These are phyloP conservation scores for Vitis cinerea DNA, from an alignment of 164 flowering plant species.

Conservation along the genomic window DNA sequence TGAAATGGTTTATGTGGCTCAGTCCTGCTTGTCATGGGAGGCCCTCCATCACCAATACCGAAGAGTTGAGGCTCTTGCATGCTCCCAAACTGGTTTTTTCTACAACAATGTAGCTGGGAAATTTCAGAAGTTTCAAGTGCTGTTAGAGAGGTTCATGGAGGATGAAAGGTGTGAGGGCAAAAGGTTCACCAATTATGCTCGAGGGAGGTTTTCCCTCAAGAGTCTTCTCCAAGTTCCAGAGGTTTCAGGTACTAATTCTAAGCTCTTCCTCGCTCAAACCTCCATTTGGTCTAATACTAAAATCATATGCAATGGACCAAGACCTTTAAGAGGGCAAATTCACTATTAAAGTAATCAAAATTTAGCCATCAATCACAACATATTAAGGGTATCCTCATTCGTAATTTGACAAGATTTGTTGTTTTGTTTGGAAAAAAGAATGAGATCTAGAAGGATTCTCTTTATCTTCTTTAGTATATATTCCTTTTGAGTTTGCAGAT, in stretches of 20 bases:
- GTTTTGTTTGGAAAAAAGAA: too few species aligned
- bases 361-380: too few species aligned
- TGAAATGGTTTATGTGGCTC: constrained; percentile 59
- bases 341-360: too few species aligned
- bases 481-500: not conserved
- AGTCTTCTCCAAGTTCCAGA: constrained; percentile 58
- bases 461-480: too few species aligned
- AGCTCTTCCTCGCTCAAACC: too few species aligned
- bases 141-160: constrained; percentile 59
- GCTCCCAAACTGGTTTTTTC: constrained; percentile 16
- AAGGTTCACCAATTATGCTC: constrained; percentile 39
- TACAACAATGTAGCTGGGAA: constrained; percentile 27
- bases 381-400: too few species aligned
- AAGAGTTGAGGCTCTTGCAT: constrained; percentile 39
- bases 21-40: constrained; percentile 64
- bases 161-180: constrained; percentile 36
- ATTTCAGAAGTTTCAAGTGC: constrained; percentile 54
- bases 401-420: too few species aligned
- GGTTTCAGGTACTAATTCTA: constrained; percentile 34
- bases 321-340: too few species aligned
- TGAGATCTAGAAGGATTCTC: too few species aligned
- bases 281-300: too few species aligned
- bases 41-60: constrained; percentile 55
- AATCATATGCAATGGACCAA: too few species aligned
- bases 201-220: constrained; percentile 37